Percentiles rank a stretch among this genome's conserved stretches.
Conservation (phyloP, 1,284 basidiomycete genomes). For the Ganoderma resinaceum region DNA sequence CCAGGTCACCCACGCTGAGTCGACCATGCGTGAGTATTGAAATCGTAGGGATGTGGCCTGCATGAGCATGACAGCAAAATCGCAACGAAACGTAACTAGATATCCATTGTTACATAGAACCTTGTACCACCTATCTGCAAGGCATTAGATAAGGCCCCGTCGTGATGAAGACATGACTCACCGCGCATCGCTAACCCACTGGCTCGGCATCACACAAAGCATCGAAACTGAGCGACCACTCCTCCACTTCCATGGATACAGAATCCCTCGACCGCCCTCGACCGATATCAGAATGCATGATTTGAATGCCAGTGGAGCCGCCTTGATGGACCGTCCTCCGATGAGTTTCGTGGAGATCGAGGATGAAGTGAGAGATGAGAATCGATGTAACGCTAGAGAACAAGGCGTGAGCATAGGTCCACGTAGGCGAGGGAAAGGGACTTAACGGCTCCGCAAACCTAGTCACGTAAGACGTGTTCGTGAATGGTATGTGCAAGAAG, state of each 20-base stretch:
- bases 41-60: too few species aligned
- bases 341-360: neutral
- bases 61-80: too few species aligned
- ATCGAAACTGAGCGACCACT: neutral
- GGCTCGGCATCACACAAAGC: neutral
- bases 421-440: neutral
- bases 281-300: neutral
- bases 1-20: too few species aligned
- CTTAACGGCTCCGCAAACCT: conserved; percentile 1
- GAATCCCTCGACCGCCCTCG: neutral
- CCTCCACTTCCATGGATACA: neutral
- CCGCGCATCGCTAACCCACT: neutral
- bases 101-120: too few species aligned
- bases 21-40: too few species aligned
- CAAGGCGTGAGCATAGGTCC: neutral
- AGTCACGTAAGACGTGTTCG: neutral
- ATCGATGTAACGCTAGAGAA: neutral
- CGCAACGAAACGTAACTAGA: too few species aligned
- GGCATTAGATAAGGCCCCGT: too few species aligned
- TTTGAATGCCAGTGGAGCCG: neutral
- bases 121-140: too few species aligned
- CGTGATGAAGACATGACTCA: too few species aligned
- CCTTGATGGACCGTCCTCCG: neutral
- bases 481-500: neutral
- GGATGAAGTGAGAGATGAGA: neutral